Conservation (phyloP, 768 basidiomycete genomes). For the Agrocybe praecox region DNA sequence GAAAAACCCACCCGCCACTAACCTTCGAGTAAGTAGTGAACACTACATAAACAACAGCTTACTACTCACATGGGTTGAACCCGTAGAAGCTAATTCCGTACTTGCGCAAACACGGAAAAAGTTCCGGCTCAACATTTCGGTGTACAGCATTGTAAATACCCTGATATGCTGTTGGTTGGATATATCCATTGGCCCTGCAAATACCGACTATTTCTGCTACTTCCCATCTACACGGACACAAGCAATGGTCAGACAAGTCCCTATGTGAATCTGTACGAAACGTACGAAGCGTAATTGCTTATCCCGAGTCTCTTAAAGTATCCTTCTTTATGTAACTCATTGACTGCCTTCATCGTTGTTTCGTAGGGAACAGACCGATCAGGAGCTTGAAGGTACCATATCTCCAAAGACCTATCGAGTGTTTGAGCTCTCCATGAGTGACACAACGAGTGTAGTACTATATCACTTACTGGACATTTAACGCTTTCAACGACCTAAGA, state of each 20-base stretch:
- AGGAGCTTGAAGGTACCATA: constrained; percentile 63
- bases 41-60: not conserved
- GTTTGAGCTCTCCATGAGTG: constrained; percentile 1
- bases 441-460: constrained; percentile 9
- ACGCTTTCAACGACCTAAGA: constrained; percentile 42
- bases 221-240: constrained; percentile 57
- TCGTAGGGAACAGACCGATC: constrained; percentile 62
- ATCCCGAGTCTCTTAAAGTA: constrained; percentile 64
- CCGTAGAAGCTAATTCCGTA: constrained; percentile 58
- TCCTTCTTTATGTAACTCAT: constrained; percentile 59
- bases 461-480: constrained; percentile 43
- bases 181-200: constrained; percentile 54
- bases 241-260: not conserved
- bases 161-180: constrained; percentile 59
- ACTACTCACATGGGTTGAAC: constrained; percentile 53
- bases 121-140: constrained; percentile 40
- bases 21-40: too few relatives aligned
- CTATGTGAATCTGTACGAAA: not conserved
- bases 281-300: constrained; percentile 60
- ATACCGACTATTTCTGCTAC: constrained; percentile 63
- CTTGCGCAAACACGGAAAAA: constrained; percentile 60
- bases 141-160: constrained; percentile 46
- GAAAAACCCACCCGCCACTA: constrained; percentile 63
- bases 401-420: constrained; percentile 39
- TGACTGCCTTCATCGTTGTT: constrained; percentile 52